Percentiles rank a stretch among this genome's conserved stretches.
Conservation (phyloP, 805 yeast species). For the Lipomyces mesembrius region DNA sequence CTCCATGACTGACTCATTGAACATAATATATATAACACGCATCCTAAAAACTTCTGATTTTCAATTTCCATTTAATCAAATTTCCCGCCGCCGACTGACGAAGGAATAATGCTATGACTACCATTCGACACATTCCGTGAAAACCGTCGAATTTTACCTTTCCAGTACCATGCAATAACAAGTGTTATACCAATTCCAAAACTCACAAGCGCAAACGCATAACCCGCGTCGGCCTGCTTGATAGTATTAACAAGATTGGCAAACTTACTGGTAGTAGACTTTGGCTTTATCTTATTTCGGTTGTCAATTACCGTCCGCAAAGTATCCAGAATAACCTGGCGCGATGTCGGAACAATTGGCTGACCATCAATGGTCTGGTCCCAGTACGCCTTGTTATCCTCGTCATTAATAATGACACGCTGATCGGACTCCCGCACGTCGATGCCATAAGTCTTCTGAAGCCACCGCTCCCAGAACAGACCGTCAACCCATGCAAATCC, state of each 20-base stretch:
- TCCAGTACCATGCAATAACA: conserved; percentile 31
- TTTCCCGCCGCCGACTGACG: conserved; percentile 11
- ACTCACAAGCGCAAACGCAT: conserved; percentile 25
- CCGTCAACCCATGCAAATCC: conserved; percentile 49
- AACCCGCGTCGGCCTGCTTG: conserved; percentile 12
- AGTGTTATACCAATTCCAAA: conserved; percentile 21
- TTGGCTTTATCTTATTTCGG: conserved; percentile 30
- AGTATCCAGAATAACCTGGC: conserved; percentile 26
- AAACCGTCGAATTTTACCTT: conserved; percentile 30
- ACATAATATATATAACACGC: not conserved
- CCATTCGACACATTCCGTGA: conserved; percentile 21
- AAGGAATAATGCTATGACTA: conserved; percentile 1
- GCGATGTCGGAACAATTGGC: conserved; percentile 30
- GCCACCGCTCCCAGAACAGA: conserved; percentile 45
- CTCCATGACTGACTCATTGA: not conserved
- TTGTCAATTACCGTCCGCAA: conserved; percentile 24
- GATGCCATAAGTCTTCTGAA: conserved; percentile 42
- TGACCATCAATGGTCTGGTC: conserved; percentile 40
- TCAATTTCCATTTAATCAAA: conserved; percentile 12
- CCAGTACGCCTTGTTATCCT: conserved; percentile 43
- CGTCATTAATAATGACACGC: conserved; percentile 43
- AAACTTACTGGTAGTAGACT: conserved; percentile 33
- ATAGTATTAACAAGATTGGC: conserved; percentile 20
- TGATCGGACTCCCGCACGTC: conserved; percentile 37
- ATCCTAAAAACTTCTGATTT: not conserved